Evolutionary conservation across 2,329 filamentous ascomycete species (phyloP).

Genomic region (Salinomyces thailandicus): DNA sequence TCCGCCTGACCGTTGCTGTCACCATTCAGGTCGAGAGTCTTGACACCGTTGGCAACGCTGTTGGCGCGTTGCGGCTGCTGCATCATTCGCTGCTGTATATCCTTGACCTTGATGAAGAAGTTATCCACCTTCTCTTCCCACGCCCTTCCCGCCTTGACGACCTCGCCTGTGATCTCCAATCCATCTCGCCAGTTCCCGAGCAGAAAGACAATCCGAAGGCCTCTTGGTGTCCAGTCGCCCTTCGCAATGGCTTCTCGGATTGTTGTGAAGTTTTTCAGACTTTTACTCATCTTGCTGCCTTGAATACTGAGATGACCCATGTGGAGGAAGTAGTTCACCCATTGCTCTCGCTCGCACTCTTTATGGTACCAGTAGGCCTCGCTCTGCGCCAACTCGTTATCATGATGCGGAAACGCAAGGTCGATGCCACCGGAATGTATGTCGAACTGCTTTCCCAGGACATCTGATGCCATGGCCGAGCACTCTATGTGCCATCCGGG

Average conservation of each 20-base stretch:
- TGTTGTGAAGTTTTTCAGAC: slow-evolving; percentile 89
- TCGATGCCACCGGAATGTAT: slow-evolving; percentile 91
- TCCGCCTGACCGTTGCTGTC: slow-evolving; percentile 23
- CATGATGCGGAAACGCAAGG: slow-evolving; percentile 82
- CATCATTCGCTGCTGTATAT: slow-evolving; percentile 28
- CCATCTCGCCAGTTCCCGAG: slow-evolving; percentile 84
- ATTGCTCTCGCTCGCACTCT: slow-evolving; percentile 44
- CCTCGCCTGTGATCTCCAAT: slow-evolving; percentile 78
- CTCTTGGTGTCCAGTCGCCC: slow-evolving; percentile 64
- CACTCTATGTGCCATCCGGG: slow-evolving; percentile 98
- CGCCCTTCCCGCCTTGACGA: slow-evolving; percentile 57
- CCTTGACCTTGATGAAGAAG: slow-evolving; percentile 52
- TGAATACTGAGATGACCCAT: slow-evolving; percentile 88
- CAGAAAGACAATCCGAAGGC: slow-evolving; percentile 75
- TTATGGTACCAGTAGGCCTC: slow-evolving; percentile 63
- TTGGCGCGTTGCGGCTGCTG: slow-evolving; percentile 3
- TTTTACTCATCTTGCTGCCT: slow-evolving; percentile 93
- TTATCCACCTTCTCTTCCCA: slow-evolving; percentile 76
- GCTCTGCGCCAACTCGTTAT: slow-evolving; percentile 83
- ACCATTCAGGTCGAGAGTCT: slow-evolving; percentile 1
- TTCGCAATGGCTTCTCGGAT: slow-evolving; percentile 68
- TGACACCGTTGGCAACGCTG: slow-evolving; percentile 10
- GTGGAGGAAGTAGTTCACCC: slow-evolving; percentile 94
- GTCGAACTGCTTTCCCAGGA: slow-evolving; percentile 77
- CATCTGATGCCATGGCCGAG: slow-evolving; percentile 85